These are phyloP conservation scores for Sambucus nigra DNA, from an alignment of 129 eudicot species.

Conservation along the genomic window DNA sequence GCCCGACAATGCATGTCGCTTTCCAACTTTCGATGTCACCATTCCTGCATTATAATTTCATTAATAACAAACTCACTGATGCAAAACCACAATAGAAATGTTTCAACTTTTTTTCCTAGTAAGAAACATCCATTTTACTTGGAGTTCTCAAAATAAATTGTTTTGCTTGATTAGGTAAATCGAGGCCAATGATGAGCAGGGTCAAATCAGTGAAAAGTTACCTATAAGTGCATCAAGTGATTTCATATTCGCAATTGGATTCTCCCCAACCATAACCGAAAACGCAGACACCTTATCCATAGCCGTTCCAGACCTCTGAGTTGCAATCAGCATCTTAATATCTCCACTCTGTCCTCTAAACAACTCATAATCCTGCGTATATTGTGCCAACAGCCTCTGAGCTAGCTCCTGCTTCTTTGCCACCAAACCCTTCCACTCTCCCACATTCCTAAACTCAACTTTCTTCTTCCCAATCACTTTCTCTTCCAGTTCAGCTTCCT, in stretches of 20 bases:
- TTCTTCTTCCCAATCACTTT: conserved; percentile 26
- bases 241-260: conserved; percentile 72
- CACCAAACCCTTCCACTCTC: conserved; percentile 87
- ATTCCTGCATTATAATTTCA: conserved; percentile 47
- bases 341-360: conserved; percentile 86
- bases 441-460: conserved; percentile 32
- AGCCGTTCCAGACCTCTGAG: conserved; percentile 96
- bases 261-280: conserved; percentile 88
- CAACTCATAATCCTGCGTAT: conserved; percentile 49
- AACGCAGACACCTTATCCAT: conserved; percentile 92
- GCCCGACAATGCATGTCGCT: conserved; percentile 88
- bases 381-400: conserved; percentile 79
- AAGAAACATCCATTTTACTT: too few relatives aligned
- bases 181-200: not conserved
- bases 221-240: conserved; percentile 82
- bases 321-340: conserved; percentile 82
- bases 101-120: not conserved
- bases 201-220: conserved; percentile 9
- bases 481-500: conserved; percentile 53
- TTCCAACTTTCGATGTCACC: conserved; percentile 97
- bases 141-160: too few relatives aligned
- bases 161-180: too few relatives aligned
- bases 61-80: not conserved
- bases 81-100: not conserved
- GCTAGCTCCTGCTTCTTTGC: conserved; percentile 78